These are phyloP conservation scores for Fonsecaea pedrosoi DNA, from an alignment of 2,329 filamentous ascomycete genomes.

Conservation along the genomic window DNA sequence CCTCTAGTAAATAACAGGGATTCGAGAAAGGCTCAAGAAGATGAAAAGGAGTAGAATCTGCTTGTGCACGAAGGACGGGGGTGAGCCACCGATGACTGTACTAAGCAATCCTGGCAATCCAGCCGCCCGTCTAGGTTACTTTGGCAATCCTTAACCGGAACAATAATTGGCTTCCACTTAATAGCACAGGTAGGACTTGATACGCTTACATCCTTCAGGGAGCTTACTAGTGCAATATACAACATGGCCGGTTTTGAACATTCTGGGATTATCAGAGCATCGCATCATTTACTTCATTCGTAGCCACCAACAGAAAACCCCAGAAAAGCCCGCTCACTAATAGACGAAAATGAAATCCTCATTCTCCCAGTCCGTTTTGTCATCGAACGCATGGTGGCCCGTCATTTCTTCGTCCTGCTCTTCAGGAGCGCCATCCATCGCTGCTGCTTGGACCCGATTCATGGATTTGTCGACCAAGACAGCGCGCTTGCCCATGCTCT, in stretches of 20 bases:
- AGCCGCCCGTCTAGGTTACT: not conserved
- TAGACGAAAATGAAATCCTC: slow-evolving; percentile 44
- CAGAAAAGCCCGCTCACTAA: slow-evolving; percentile 31
- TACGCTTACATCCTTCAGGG: not conserved
- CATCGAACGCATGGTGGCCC: slow-evolving; percentile 42
- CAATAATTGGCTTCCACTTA: not conserved
- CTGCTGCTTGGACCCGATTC: slow-evolving; percentile 40
- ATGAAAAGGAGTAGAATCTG: too few relatives aligned
- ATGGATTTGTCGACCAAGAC: slow-evolving; percentile 67
- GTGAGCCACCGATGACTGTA: not conserved
- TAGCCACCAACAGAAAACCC: not conserved
- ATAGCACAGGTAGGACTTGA: too few relatives aligned
- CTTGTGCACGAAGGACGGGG: too few relatives aligned
- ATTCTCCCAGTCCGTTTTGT: slow-evolving; percentile 44
- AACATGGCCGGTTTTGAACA: not conserved
- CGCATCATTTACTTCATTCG: not conserved
- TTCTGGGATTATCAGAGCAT: not conserved
- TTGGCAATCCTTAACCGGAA: not conserved
- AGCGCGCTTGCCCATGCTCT: slow-evolving; percentile 65
- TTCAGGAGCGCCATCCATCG: slow-evolving; percentile 39
- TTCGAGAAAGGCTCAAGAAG: too few relatives aligned
- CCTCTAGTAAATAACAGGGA: not conserved
- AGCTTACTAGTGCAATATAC: not conserved
- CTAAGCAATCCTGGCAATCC: not conserved
- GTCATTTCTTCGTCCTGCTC: slow-evolving; percentile 40